These are phyloP conservation scores for Globisporangium heterothallicum DNA, from an alignment of 352 stramenopile species.

Conservation along the genomic window DNA sequence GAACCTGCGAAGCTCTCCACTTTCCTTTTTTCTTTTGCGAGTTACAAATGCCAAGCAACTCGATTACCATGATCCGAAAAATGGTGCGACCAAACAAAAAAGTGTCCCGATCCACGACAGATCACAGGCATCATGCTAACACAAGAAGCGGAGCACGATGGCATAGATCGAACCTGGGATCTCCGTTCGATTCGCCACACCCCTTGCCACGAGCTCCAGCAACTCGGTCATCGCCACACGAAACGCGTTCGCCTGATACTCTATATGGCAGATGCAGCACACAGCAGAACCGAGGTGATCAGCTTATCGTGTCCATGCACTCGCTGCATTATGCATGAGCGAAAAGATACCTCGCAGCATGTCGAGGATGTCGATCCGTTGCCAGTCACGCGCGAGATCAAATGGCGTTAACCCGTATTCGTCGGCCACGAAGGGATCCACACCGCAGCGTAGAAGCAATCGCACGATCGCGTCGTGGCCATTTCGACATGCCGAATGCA, in stretches of 20 bases:
- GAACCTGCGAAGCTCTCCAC: too few relatives aligned
- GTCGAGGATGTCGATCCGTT: constrained; percentile 40
- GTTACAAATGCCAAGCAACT: too few relatives aligned
- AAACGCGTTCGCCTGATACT: constrained; percentile 9
- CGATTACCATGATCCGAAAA: too few relatives aligned
- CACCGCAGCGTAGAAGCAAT: constrained; percentile 25
- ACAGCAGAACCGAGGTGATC: too few relatives aligned
- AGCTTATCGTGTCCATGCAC: too few relatives aligned
- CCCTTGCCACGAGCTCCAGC: constrained; percentile 2
- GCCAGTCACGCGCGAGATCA: constrained; percentile 56
- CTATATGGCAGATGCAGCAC: background rate
- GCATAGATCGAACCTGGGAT: constrained; percentile 9
- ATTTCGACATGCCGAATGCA: constrained; percentile 56
- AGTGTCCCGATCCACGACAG: too few relatives aligned
- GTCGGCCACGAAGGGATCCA: constrained; percentile 40
- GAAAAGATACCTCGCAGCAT: constrained; percentile 32
- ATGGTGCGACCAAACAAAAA: too few relatives aligned
- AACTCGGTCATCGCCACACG: background rate
- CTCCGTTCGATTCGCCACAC: background rate
- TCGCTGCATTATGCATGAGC: background rate
- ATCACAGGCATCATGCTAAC: background rate
- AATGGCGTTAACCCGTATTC: constrained; percentile 41
- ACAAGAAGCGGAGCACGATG: constrained; percentile 10
- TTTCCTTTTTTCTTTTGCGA: too few relatives aligned
- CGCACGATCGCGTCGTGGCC: constrained; percentile 43